Evolutionary conservation across 2,329 filamentous ascomycete genomes (phyloP).

Genomic region (Tolypocladium amazonense): DNA sequence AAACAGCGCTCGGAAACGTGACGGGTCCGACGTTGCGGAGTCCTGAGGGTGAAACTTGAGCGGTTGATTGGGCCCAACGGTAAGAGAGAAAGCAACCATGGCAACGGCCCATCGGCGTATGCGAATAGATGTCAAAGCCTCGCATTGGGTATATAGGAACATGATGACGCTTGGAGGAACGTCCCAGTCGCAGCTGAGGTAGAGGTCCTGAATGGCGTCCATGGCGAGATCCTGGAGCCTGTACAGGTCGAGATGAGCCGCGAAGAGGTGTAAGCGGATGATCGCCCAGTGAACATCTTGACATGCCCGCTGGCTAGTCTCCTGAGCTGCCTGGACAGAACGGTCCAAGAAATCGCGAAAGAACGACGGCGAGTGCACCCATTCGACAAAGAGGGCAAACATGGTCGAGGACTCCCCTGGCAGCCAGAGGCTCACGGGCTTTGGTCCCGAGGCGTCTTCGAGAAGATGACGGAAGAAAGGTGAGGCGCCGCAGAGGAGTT

Average conservation of each 20-base stretch:
- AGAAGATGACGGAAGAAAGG: slow-evolving; percentile 37
- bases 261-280: slow-evolving; percentile 47
- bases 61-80: slow-evolving; percentile 17
- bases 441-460: slow-evolving; percentile 19
- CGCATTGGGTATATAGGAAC: slow-evolving; percentile 44
- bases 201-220: slow-evolving; percentile 48
- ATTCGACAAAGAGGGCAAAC: slow-evolving; percentile 42
- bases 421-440: slow-evolving; percentile 26
- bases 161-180: slow-evolving; percentile 39
- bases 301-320: slow-evolving; percentile 15
- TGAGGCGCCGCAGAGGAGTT: slow-evolving; percentile 34
- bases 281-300: slow-evolving; percentile 44
- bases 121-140: slow-evolving; percentile 35
- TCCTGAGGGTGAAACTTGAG: slow-evolving; percentile 18
- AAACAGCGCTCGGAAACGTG: slow-evolving; percentile 32
- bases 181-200: slow-evolving; percentile 48
- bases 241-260: slow-evolving; percentile 36
- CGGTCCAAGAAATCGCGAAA: slow-evolving; percentile 34
- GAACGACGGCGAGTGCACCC: slow-evolving; percentile 33
- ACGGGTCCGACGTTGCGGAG: slow-evolving; percentile 15
- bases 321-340: slow-evolving; percentile 20
- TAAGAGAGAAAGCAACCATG: slow-evolving; percentile 47
- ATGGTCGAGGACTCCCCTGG: slow-evolving; percentile 38
- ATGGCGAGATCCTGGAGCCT: slow-evolving; percentile 45
- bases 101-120: slow-evolving; percentile 49